These are phyloP conservation scores for Ustilago loliicola DNA, from an alignment of 1,284 basidiomycete genomes.

Conservation along the genomic window DNA sequence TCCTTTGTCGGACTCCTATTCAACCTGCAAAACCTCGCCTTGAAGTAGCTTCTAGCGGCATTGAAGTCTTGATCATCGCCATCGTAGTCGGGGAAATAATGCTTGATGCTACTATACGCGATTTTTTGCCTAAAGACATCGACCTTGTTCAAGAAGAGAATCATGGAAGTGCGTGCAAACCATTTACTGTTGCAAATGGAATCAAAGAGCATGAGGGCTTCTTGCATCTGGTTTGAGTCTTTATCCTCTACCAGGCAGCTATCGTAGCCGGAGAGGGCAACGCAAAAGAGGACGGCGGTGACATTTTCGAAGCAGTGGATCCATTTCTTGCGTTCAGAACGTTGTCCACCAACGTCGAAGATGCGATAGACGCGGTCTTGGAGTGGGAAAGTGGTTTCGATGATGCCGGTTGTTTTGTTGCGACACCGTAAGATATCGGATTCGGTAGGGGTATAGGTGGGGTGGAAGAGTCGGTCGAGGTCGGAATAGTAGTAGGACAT, in stretches of 20 bases:
- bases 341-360: conserved; percentile 91
- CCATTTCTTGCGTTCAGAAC: conserved; percentile 84
- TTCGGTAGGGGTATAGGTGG: conserved; percentile 79
- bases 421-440: conserved; percentile 84
- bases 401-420: conserved; percentile 91
- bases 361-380: conserved; percentile 73
- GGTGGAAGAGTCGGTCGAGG: conserved; percentile 83
- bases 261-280: conserved; percentile 88
- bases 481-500: conserved; percentile 78
- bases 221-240: conserved; percentile 95
- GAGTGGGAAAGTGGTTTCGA: conserved; percentile 85
- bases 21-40: conserved; percentile 82
- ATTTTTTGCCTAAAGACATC: conserved; percentile 90
- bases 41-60: conserved; percentile 90
- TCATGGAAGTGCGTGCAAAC: conserved; percentile 92
- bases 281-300: conserved; percentile 87
- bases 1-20: conserved; percentile 89
- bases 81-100: conserved; percentile 75
- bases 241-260: conserved; percentile 93
- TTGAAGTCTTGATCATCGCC: conserved; percentile 75
- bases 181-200: conserved; percentile 95
- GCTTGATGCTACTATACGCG: conserved; percentile 82
- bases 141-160: conserved; percentile 76
- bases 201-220: conserved; percentile 94
- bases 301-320: conserved; percentile 72